Conservation (phyloP, 768 basidiomycete species). For the Termitomyces eurrhizus region DNA sequence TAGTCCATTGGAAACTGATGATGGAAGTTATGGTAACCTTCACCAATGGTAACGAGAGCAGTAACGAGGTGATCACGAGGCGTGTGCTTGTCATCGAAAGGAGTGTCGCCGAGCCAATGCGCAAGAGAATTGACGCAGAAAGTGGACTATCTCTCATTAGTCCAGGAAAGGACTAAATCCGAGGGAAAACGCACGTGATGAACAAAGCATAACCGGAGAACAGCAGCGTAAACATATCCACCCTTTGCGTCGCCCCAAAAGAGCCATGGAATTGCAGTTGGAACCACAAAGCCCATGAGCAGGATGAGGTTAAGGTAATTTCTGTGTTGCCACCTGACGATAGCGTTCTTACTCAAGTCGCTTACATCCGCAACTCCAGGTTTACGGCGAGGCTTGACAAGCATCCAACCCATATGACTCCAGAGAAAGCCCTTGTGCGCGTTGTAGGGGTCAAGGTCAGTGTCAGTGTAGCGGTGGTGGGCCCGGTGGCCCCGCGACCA, state of each 20-base stretch:
- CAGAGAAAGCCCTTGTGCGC: slow-evolving; percentile 85
- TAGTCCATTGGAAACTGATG: slow-evolving; percentile 98
- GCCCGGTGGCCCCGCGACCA: slow-evolving; percentile 98
- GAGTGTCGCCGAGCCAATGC: slow-evolving; percentile 91
- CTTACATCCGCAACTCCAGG: slow-evolving; percentile 89
- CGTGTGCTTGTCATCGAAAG: slow-evolving; percentile 94
- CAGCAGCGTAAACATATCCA: slow-evolving; percentile 82
- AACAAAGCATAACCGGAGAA: slow-evolving; percentile 76
- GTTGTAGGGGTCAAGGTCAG: slow-evolving; percentile 93
- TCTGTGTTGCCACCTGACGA: slow-evolving; percentile 86
- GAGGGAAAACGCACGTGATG: slow-evolving; percentile 63
- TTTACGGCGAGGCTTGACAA: slow-evolving; percentile 84
- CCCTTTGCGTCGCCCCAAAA: slow-evolving; percentile 85
- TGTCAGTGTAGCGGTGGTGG: slow-evolving; percentile 96
- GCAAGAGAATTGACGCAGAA: slow-evolving; percentile 97
- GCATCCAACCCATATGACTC: slow-evolving; percentile 92
- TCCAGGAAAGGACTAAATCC: slow-evolving; percentile 4
- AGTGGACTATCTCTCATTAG: slow-evolving; percentile 58
- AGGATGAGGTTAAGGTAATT: slow-evolving; percentile 72
- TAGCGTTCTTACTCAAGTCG: slow-evolving; percentile 74
- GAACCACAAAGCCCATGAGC: slow-evolving; percentile 66
- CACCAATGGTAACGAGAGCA: slow-evolving; percentile 87
- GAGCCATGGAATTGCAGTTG: slow-evolving; percentile 73
- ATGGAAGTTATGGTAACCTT: slow-evolving; percentile 99
- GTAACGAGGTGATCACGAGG: slow-evolving; percentile 88